phyloP scores from a whole-genome alignment of 176 grass and related monocot genomes.

The Olyra latifolia region DNA sequence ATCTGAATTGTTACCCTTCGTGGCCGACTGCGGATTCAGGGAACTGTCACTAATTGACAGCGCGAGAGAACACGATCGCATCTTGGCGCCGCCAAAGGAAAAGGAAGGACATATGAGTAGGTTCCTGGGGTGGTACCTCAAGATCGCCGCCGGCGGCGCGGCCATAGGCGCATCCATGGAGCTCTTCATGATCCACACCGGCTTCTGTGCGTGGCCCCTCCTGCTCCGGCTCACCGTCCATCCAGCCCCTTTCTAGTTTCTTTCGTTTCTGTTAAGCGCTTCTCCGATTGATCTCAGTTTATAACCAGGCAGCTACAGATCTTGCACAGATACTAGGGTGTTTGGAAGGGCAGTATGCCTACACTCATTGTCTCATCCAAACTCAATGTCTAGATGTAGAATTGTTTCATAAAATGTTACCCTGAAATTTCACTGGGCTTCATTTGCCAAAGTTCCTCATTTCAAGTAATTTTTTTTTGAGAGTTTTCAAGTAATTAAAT shows the following conservation, averaged over 20 bases:
- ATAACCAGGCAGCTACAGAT: not conserved
- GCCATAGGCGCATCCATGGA: conserved; percentile 77
- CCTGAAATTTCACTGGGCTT: not conserved
- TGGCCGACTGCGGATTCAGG: too few species aligned
- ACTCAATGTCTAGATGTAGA: not conserved
- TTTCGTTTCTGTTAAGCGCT: not conserved
- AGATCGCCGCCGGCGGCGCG: conserved; percentile 70
- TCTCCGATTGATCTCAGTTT: not conserved
- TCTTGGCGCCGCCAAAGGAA: not conserved
- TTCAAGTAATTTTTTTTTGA: not conserved
- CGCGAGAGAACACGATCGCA: too few species aligned
- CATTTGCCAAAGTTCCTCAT: not conserved
- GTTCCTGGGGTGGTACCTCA: conserved; percentile 79
- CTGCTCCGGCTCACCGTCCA: too few species aligned
- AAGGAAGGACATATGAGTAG: conserved; percentile 42
- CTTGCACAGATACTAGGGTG: too few species aligned
- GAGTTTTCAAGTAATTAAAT: not conserved
- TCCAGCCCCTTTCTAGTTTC: not conserved
- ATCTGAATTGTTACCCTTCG: too few species aligned
- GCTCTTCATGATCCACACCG: conserved; percentile 98
- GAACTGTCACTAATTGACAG: too few species aligned
- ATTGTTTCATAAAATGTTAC: not conserved
- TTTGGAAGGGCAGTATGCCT: not conserved
- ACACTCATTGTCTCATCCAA: not conserved
- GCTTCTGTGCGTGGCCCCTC: conserved; percentile 64